Conservation (phyloP, 1,139 yeast genomes). For the Pichia sp. region DNA sequence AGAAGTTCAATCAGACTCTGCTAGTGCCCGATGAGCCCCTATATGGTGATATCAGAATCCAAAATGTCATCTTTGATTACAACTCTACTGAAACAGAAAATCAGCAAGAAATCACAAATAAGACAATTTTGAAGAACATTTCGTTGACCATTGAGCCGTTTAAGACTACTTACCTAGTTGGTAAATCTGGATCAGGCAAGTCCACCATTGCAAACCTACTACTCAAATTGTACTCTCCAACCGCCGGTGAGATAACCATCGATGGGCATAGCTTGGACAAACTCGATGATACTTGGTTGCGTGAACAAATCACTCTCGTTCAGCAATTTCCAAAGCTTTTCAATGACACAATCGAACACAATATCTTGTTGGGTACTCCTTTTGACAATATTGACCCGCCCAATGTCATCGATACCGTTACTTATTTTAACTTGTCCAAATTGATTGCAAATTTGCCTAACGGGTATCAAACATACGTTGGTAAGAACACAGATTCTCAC, state of each 20-base stretch:
- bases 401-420: conserved; percentile 34
- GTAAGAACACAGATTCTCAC: conserved; percentile 17
- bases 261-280: conserved; percentile 43
- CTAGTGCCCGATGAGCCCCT: conserved; percentile 16
- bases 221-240: conserved; percentile 43
- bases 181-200: conserved; percentile 89
- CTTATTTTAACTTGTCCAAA: conserved; percentile 43
- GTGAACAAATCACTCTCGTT: conserved; percentile 59
- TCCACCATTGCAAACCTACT: conserved; percentile 68
- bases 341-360: conserved; percentile 54
- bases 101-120: not conserved
- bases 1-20: conserved; percentile 10
- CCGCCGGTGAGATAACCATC: conserved; percentile 43
- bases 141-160: conserved; percentile 39
- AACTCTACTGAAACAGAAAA: conserved; percentile 35
- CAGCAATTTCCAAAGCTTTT: conserved; percentile 67
- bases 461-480: conserved; percentile 49
- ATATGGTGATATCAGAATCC: conserved; percentile 42
- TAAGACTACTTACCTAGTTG: conserved; percentile 57
- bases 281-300: conserved; percentile 46
- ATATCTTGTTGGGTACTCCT: conserved; percentile 44
- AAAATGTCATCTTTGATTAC: conserved; percentile 53
- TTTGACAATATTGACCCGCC: conserved; percentile 6
- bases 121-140: conserved; percentile 34
- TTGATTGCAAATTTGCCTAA: conserved; percentile 41